Base-by-base conservation (phyloP, 306 rosid genomes). In the Fragaria iinumae region DNA sequence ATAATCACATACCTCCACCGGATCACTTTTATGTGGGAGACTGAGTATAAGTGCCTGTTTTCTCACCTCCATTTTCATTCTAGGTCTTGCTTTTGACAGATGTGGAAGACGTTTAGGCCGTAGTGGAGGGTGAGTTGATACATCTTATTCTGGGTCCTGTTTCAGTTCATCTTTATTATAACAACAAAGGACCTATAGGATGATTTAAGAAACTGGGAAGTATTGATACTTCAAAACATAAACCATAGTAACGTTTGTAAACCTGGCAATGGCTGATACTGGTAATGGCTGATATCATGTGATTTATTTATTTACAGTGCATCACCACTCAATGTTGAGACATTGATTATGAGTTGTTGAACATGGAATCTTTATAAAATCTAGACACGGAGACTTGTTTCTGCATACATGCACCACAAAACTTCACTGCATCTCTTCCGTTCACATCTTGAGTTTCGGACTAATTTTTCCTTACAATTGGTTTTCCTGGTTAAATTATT, bases 41-140 rank as follows among this genome's bases (percentile, higher is more conserved):
- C 36, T 11, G 14, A 18, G 48, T 72, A 72, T 34, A 52, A n/a
- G 36, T n/a, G 11, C 7, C 27, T 72, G 49, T 72, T 72, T 12
- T 72, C 66, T 53, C 47, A 52, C 50, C 38, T 53, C 12, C 23
- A n/a, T 65, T 83, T 77, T 77, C 53, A 74, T 84, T 10, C 45
- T 81, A 91, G 98, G 97, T 71, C 87, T 92, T 76, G 98, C 95
- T 65, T 94, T 94, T 84, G 96, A 94, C 83, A 92, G 84, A 86
- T 79, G 91, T 55, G 97, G 98, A 83, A 89, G 89, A 84, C 97
- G 98, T 34, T 77, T 95, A 80, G 98, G 97, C 67, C 97, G 93
- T 74, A 93, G 98, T 63, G 97, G 97, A 85, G 97, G 98, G 98
- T 94, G 85, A 81, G 77, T 14, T 81, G 69, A 47, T 49, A 36